Evolutionary conservation across 2,329 filamentous ascomycete genomes (phyloP).

Genomic region (Monosporascus cannonballus): DNA sequence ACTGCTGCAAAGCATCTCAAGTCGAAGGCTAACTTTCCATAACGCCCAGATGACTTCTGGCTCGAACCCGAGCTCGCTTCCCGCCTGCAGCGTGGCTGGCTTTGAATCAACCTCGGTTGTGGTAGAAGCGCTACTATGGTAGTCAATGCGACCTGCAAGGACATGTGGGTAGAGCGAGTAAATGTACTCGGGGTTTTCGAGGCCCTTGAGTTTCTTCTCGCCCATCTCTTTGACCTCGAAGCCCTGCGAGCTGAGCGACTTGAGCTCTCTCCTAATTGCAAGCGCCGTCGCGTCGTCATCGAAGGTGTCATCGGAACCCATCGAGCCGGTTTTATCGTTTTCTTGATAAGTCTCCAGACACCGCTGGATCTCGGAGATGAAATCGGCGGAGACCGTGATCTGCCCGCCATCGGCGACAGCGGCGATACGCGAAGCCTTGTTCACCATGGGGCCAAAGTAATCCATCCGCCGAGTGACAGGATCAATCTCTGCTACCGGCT

Average conservation of each 20-base stretch:
- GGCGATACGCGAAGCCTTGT: slow-evolving; percentile 89
- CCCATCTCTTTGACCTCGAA: slow-evolving; percentile 97
- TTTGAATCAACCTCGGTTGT: slow-evolving; percentile 39
- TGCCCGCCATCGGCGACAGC: slow-evolving; percentile 93
- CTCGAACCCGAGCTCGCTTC: slow-evolving; percentile 67
- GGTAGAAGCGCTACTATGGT: slow-evolving; percentile 47
- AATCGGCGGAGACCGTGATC: slow-evolving; percentile 94
- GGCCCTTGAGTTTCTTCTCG: slow-evolving; percentile 89
- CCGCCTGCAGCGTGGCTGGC: slow-evolving; percentile 55
- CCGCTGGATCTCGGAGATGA: slow-evolving; percentile 91
- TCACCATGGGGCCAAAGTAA: slow-evolving; percentile 99
- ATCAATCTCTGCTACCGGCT: slow-evolving; percentile 90
- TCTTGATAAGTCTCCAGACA: slow-evolving; percentile 88
- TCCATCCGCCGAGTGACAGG: slow-evolving; percentile 98
- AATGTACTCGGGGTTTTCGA: slow-evolving; percentile 94
- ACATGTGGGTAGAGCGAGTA: slow-evolving; percentile 93
- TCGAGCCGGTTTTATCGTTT: slow-evolving; percentile 63
- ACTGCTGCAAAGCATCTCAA: slow-evolving; percentile 89
- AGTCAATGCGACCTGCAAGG: slow-evolving; percentile 71
- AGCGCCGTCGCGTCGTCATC: slow-evolving; percentile 69
- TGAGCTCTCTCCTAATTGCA: slow-evolving; percentile 79
- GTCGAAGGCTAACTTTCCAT: slow-evolving; percentile 80
- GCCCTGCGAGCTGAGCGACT: slow-evolving; percentile 80
- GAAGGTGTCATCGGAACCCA: slow-evolving; percentile 66
- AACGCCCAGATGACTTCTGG: slow-evolving; percentile 82